phyloP scores from a whole-genome alignment of 768 basidiomycete genomes.

The Solioccasus polychromus region DNA sequence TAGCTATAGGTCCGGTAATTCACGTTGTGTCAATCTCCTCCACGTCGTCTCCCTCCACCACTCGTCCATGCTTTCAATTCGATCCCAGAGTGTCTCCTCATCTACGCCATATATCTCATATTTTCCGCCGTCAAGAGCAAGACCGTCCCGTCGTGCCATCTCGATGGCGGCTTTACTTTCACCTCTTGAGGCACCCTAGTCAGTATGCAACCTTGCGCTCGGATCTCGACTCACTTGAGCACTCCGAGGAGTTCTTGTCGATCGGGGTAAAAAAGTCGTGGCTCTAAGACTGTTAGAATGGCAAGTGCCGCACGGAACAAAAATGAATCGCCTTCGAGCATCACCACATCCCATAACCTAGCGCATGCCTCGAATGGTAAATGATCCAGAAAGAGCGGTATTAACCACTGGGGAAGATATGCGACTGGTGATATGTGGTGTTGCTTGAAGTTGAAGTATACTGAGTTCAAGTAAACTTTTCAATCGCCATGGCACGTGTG shows the following conservation, averaged over 20 bases:
- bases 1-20: constrained; percentile 67
- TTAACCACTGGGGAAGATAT: constrained; percentile 82
- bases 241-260: constrained; percentile 72
- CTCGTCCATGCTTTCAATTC: constrained; percentile 77
- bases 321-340: constrained; percentile 90
- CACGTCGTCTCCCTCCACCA: constrained; percentile 96
- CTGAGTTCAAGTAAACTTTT: constrained; percentile 35
- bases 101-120: constrained; percentile 87
- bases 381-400: constrained; percentile 79
- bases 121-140: constrained; percentile 61
- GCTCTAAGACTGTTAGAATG: constrained; percentile 78
- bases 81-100: constrained; percentile 83
- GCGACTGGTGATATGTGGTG: constrained; percentile 83
- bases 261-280: constrained; percentile 87
- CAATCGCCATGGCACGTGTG: not conserved
- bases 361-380: constrained; percentile 91
- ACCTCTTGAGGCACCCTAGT: constrained; percentile 46
- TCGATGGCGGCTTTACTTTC: constrained; percentile 82
- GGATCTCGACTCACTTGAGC: constrained; percentile 51
- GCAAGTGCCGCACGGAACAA: constrained; percentile 82
- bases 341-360: constrained; percentile 81
- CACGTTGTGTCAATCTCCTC: constrained; percentile 76
- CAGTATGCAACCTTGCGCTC: constrained; percentile 8
- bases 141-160: constrained; percentile 73
- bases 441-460: constrained; percentile 94